Evolutionary conservation across 2,329 filamentous ascomycete genomes (phyloP).

Genomic region (Bimuria novae-zelandiae): DNA sequence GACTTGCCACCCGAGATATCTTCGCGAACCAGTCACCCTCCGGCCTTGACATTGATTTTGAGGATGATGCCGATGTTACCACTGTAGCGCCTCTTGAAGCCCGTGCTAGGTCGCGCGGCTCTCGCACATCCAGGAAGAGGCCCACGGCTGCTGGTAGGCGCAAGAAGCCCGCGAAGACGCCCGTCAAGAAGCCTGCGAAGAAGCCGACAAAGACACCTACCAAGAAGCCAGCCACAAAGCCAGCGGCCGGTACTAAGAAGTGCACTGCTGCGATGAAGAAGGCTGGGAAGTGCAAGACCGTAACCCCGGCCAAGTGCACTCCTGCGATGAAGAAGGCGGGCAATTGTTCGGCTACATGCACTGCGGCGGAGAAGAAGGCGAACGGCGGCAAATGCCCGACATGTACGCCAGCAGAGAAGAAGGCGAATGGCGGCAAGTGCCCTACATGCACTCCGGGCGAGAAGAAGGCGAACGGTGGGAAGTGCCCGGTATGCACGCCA

Average conservation of each 20-base stretch:
- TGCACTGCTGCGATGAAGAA: constrained; percentile 1
- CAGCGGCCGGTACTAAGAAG: background rate
- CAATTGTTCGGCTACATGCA: background rate
- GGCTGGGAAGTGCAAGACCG: background rate
- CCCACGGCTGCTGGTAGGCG: background rate
- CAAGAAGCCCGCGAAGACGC: too few species aligned
- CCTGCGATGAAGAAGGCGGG: background rate
- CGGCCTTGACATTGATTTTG: background rate
- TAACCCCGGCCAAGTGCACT: background rate
- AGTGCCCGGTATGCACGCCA: background rate
- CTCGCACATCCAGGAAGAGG: background rate
- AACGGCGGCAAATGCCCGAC: background rate
- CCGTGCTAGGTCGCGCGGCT: background rate
- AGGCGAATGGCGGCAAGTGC: constrained; percentile 2
- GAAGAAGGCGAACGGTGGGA: background rate
- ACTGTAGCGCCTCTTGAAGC: background rate
- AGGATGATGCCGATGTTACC: background rate
- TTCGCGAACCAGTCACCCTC: background rate
- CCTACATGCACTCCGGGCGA: background rate
- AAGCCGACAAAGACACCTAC: background rate
- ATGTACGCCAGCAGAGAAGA: constrained; percentile 2
- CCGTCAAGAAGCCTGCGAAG: background rate
- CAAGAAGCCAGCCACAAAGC: background rate
- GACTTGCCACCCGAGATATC: background rate
- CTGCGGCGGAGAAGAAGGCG: constrained; percentile 2